Evolutionary conservation across 116 monocot species (phyloP), one percentile per base, ranked within the genome.

Genomic region (Dioscorea cayenensis): DNA sequence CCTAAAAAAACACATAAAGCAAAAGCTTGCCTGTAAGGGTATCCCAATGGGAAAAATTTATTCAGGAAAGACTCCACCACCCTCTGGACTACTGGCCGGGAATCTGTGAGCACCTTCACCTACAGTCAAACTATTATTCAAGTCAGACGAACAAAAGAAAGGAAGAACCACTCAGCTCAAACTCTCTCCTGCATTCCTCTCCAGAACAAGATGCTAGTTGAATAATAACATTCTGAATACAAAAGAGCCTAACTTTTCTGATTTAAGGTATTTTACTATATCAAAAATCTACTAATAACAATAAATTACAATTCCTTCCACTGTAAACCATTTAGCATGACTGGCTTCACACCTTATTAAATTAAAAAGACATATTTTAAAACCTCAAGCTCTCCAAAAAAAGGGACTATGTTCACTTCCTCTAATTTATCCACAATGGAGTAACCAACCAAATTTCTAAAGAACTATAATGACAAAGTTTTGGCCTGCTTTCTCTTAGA

Each of bases 1-100:
- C 7, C n/a, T 29, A 11, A 19, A 37, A 7, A 67, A 65, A 5
- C 28, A 58, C 36, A 55, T 51, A n/a, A 28, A 4, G 2, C 32
- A 77, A 37, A 62, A 71, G 61, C 19, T 67, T 65, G 88, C 96
- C 96, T 97, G 83, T 89, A 83, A 51, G 93, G 96, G 80, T 97
- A 97, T 14, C 96, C 96, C 20, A 84, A 88, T 68, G 92, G 93
- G 66, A 97, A 97, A 74, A 97, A 92, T 67, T 97, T 97, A 73
- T 87, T 93, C 36, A 90, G 51, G 66, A 97, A 97, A 36, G 96
- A 90, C 70, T 97, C 90, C 18, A 84, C 75, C 59, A 92, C 36
- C 71, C 77, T 90, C 28, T 68, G 84, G 58, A 81, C 14, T 38
- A 86, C 18, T 12, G 93, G 88, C 71, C 96, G 82, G 20, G 82